These are phyloP conservation scores for Lachnellula arida DNA, from an alignment of 2,329 filamentous ascomycete genomes.

Conservation along the genomic window DNA sequence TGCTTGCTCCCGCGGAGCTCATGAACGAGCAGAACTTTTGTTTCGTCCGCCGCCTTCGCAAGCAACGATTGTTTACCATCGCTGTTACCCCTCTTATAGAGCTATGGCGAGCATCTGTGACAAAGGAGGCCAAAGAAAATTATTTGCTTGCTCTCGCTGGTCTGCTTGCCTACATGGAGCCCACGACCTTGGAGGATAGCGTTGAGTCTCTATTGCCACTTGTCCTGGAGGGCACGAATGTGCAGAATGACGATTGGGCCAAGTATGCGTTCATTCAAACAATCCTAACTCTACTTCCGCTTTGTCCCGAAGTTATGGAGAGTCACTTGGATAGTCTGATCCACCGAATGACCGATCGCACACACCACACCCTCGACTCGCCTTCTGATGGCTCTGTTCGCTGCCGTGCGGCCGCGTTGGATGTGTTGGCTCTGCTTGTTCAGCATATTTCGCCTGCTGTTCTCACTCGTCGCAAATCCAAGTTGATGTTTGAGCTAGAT, in stretches of 20 bases:
- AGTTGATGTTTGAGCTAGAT: constrained; percentile 24
- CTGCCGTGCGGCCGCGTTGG: constrained; percentile 25
- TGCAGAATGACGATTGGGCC: constrained; percentile 21
- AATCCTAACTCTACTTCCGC: constrained; percentile 19
- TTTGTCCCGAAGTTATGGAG: constrained; percentile 17
- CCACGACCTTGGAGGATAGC: constrained; percentile 10
- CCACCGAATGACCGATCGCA: constrained; percentile 26
- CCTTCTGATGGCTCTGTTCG: constrained; percentile 22
- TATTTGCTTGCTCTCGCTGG: constrained; percentile 28
- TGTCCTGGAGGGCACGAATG: constrained; percentile 24
- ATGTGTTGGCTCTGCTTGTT: constrained; percentile 25
- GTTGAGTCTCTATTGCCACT: constrained; percentile 19
- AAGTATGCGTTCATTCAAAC: constrained; percentile 24
- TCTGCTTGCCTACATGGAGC: constrained; percentile 23
- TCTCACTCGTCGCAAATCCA: constrained; percentile 15
- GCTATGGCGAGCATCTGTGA: constrained; percentile 11
- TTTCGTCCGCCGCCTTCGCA: constrained; percentile 24
- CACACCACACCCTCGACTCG: constrained; percentile 26
- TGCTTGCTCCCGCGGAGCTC: constrained; percentile 25
- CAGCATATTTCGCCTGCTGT: constrained; percentile 12
- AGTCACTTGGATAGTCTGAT: constrained; percentile 28
- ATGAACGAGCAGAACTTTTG: constrained; percentile 29
- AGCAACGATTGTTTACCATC: constrained; percentile 19
- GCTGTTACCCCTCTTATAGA: constrained; percentile 13
- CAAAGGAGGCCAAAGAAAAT: constrained; percentile 18